Percentiles rank a stretch among this genome's conserved stretches.
Conservation (phyloP, 2,329 filamentous ascomycete genomes). For the Colletotrichum melonis region DNA sequence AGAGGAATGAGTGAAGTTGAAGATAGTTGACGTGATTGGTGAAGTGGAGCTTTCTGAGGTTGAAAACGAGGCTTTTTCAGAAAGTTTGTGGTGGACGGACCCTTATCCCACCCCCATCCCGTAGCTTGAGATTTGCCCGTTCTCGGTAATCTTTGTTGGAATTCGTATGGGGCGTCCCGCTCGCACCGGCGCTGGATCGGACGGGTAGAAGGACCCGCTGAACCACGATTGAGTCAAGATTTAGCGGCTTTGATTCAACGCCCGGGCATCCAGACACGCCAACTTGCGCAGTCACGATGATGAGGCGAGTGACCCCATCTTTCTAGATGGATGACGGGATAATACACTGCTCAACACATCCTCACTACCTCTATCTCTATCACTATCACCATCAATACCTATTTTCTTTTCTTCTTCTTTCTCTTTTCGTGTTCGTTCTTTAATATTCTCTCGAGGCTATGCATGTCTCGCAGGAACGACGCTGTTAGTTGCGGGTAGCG, state of each 20-base stretch:
- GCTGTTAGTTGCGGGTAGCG: no score
- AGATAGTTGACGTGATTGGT: not conserved
- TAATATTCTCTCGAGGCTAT: no score
- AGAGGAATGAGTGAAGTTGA: not conserved
- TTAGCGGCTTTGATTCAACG: not conserved
- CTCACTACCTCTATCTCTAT: no score
- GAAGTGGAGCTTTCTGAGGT: not conserved
- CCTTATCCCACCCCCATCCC: not conserved
- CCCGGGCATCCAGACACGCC: no score
- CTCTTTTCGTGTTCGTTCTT: no score
- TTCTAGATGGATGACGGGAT: no score
- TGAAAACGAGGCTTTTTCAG: slow-evolving; percentile 8
- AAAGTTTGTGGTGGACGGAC: not conserved
- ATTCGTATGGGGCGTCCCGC: not conserved
- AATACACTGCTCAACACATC: no score
- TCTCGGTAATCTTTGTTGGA: not conserved
- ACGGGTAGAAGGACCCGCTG: not conserved
- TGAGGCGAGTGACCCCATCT: no score
- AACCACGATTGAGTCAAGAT: not conserved
- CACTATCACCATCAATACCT: no score
- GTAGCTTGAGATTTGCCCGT: not conserved
- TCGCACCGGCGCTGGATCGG: not conserved
- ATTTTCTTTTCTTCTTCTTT: no score
- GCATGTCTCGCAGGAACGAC: no score
- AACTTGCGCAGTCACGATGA: no score